A percentile compares a stretch with the other conserved stretches of the same genome.
These are phyloP conservation scores for Arthrobotrys sphaeroides DNA, from an alignment of 2,329 filamentous ascomycete genomes.

Conservation along the genomic window DNA sequence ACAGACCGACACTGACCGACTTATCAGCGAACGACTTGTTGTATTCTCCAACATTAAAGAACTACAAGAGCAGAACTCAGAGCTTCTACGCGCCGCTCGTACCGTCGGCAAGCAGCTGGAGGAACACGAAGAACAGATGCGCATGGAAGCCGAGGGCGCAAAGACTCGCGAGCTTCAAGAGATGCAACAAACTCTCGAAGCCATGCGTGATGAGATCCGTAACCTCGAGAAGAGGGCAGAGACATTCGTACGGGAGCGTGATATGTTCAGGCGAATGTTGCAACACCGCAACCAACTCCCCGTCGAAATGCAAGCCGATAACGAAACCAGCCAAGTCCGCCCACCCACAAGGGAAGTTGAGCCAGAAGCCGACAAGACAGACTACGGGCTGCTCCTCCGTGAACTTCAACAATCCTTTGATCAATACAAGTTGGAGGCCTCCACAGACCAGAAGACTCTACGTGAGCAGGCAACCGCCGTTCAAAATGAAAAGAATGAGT, in stretches of 20 bases:
- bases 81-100: constrained; percentile 82
- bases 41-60: constrained; percentile 86
- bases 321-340: constrained; percentile 61
- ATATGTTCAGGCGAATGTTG: constrained; percentile 96
- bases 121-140: constrained; percentile 57
- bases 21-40: constrained; percentile 89
- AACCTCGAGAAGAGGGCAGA: constrained; percentile 81
- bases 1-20: constrained; percentile 83
- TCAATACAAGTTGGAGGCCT: constrained; percentile 83
- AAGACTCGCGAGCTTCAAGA: constrained; percentile 76
- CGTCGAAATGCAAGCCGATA: constrained; percentile 56
- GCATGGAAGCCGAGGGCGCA: constrained; percentile 67
- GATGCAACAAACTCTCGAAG: constrained; percentile 76
- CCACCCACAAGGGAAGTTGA: constrained; percentile 62
- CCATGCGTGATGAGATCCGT: constrained; percentile 84
- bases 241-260: constrained; percentile 92
- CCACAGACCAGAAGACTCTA: constrained; percentile 80
- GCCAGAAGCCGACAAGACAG: constrained; percentile 62
- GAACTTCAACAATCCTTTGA: constrained; percentile 92
- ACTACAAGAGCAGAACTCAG: constrained; percentile 86
- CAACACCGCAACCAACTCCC: constrained; percentile 69
- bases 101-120: constrained; percentile 71
- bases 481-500: constrained; percentile 79
- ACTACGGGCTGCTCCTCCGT: constrained; percentile 78
- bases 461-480: constrained; percentile 85